Evolutionary conservation across 1,284 basidiomycete species (phyloP), one percentile per base, ranked within the genome.

Genomic region (Pascua guehoae): DNA sequence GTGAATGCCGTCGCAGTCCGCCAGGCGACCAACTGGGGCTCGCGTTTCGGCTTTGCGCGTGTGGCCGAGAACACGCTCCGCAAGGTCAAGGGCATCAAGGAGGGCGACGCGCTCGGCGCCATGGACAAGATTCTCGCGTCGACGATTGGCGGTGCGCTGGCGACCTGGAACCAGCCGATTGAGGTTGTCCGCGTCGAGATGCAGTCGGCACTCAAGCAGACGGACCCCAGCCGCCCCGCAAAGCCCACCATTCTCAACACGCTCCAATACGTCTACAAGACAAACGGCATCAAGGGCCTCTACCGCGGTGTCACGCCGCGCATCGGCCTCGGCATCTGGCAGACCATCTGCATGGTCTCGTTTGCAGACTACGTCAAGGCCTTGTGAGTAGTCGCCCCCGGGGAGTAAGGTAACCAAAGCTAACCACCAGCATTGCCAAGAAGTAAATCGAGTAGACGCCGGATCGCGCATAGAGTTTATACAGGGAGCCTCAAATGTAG

Each of bases 111-210:
- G 69, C 81, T 95, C 48, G 81, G 84, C 59, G 84, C 91, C 12
- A 40, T 84, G 15, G 95, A 99, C 76, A 94, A 94, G 78, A 92
- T 98, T 68, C 61, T 88, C 39, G 85, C 93, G 17, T 92, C 91
- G n/a, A 86, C 88, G 0, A 84, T 98, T 63, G 95, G 81, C 72
- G 96, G 96, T 78, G 94, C 96, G 47, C 81, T 98, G 54, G 95
- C 90, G 14, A 97, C 93, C 48, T 99, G 96, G 96, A 99, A 99
- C 78, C 96, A 99, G 78, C 96, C 96, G 46, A 98, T 98, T 67
- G 96, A 99, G 80, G 73, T 76, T 60, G 72, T 75, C 37, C 70
- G 74, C 66, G 76, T 77, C 49, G 77, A 74, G 89, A 98, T 99
- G 96, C 96, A 99, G 85, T 95, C 91, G 47, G 96, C 98, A 87